Percentiles rank a stretch among this genome's conserved stretches.
Conservation (phyloP, 2,329 filamentous ascomycete genomes). For the Penicillium sp. region DNA sequence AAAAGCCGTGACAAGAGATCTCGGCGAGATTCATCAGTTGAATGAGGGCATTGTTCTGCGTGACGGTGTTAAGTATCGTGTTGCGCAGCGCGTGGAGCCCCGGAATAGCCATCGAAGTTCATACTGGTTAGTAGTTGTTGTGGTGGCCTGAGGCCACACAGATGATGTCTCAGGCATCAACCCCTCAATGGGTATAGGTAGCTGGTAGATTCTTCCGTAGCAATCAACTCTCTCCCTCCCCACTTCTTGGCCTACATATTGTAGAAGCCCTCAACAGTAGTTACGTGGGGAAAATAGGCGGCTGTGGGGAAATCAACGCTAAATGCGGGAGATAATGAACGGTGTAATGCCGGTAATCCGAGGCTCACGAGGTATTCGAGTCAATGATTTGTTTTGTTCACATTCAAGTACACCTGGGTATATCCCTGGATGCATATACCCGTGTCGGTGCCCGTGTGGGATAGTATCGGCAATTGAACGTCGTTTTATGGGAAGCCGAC, state of each 20-base stretch:
- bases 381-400: not conserved
- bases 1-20: conserved; percentile 54
- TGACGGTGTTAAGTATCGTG: conserved; percentile 48
- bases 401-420: not conserved
- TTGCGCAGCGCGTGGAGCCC: conserved; percentile 45
- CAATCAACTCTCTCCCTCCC: no score
- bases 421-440: not conserved
- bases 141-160: no score
- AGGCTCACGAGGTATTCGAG: not conserved
- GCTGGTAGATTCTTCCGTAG: no score
- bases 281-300: not conserved
- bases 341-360: not conserved
- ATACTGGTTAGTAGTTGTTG: no score
- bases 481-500: not conserved
- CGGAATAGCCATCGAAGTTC: conserved; percentile 46
- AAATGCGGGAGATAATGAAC: not conserved
- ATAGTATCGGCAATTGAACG: not conserved
- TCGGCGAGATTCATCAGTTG: conserved; percentile 49
- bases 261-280: no score
- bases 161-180: no score
- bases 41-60: conserved; percentile 43
- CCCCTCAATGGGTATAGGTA: no score
- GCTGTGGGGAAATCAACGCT: not conserved
- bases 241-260: no score
- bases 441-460: not conserved